Evolutionary conservation across 805 yeast genomes (phyloP).

Genomic region (Cephaloascus albidus): DNA sequence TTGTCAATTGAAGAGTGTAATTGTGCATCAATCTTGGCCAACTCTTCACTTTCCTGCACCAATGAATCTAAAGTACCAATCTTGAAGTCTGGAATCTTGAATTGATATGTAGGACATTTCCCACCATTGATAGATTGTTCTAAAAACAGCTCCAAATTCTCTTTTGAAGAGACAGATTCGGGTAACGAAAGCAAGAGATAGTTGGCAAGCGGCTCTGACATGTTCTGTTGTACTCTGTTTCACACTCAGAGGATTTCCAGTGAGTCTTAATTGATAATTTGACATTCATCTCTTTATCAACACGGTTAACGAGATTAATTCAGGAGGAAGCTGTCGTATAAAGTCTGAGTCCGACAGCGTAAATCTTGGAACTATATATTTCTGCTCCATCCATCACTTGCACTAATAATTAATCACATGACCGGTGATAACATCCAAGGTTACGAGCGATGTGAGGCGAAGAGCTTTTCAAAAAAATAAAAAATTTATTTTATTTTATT

Average conservation of each 20-base stretch:
- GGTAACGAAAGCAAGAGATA: slow-evolving; percentile 55
- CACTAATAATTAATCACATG: background rate
- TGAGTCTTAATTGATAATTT: too few species aligned
- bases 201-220: slow-evolving; percentile 21
- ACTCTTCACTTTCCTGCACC: slow-evolving; percentile 85
- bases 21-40: slow-evolving; percentile 74
- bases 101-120: slow-evolving; percentile 42
- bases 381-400: background rate
- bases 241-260: too few species aligned
- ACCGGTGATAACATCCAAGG: too few species aligned
- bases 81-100: slow-evolving; percentile 75
- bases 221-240: too few species aligned
- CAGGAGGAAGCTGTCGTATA: too few species aligned
- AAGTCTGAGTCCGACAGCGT: too few species aligned
- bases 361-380: background rate
- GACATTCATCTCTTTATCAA: too few species aligned
- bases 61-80: slow-evolving; percentile 91
- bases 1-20: slow-evolving; percentile 61
- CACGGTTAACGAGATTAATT: too few species aligned
- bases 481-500: slow-evolving; percentile 3
- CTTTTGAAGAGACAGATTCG: slow-evolving; percentile 32
- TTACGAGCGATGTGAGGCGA: background rate
- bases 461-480: background rate
- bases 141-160: slow-evolving; percentile 36
- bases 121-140: slow-evolving; percentile 49